These are phyloP conservation scores for Vitis hybrid DNA, from an alignment of 177 flowering plant genomes.

Conservation along the genomic window DNA sequence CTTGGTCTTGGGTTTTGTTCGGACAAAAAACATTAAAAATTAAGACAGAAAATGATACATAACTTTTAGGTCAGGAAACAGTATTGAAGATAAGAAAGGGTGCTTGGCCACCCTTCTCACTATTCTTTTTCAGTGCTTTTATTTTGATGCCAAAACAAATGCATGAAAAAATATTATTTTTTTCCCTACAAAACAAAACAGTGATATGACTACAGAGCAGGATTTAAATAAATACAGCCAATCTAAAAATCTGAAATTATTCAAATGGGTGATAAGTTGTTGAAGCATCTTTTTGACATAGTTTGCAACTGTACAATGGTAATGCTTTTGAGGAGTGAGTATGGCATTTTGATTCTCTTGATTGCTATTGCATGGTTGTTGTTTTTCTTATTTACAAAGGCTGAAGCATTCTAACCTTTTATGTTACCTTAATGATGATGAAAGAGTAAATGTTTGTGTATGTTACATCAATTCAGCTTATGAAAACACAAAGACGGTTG, in stretches of 20 bases:
- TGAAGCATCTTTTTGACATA: background rate
- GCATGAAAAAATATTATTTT: no score
- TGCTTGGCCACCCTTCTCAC: no score
- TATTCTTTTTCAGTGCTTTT: no score
- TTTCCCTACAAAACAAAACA: no score
- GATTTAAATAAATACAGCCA: background rate
- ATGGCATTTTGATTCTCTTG: background rate
- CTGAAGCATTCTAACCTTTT: background rate
- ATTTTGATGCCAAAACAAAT: no score
- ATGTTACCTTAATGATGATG: background rate
- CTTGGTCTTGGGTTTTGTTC: no score
- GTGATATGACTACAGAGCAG: no score
- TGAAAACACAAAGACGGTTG: constrained; percentile 63
- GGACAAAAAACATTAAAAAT: no score
- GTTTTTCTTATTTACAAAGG: background rate
- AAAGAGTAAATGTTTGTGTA: background rate
- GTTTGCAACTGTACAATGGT: background rate
- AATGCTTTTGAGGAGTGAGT: background rate
- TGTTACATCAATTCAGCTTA: constrained; percentile 48
- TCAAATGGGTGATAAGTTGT: background rate
- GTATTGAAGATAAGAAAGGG: no score
- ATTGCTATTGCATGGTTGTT: background rate
- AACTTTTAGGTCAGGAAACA: no score
- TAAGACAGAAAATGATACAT: no score
- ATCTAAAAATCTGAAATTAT: constrained; percentile 1